Evolutionary conservation across 768 basidiomycete genomes (phyloP).

Genomic region (Mycena rebaudengoi): DNA sequence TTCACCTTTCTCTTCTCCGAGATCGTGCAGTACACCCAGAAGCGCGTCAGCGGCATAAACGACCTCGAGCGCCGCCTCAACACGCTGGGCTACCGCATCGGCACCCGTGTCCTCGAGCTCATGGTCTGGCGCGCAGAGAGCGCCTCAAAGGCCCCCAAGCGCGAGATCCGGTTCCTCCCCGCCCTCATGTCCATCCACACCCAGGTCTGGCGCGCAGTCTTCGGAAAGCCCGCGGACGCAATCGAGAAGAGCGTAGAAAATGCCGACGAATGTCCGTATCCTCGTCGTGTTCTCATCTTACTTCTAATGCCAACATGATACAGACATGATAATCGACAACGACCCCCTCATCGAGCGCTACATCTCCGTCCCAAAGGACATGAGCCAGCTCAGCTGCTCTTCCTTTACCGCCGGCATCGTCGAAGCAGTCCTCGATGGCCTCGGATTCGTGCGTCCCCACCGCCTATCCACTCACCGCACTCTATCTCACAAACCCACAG

Average conservation of each 20-base stretch:
- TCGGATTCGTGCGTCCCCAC: conserved; percentile 83
- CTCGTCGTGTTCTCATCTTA: no score
- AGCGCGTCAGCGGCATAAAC: conserved; percentile 91
- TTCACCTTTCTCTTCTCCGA: conserved; percentile 95
- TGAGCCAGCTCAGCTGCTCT: conserved; percentile 95
- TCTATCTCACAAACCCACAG: no score
- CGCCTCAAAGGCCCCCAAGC: conserved; percentile 87
- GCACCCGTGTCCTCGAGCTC: conserved; percentile 86
- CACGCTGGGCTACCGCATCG: conserved; percentile 92
- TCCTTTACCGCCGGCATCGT: conserved; percentile 98
- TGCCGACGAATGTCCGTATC: conserved; percentile 97
- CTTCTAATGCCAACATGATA: no score
- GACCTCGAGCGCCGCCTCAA: conserved; percentile 94
- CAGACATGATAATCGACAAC: conserved; percentile 99
- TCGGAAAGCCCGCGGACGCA: conserved; percentile 92
- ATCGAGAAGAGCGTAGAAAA: conserved; percentile 97
- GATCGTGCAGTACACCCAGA: conserved; percentile 95
- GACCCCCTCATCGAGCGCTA: conserved; percentile 91
- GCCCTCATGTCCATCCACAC: conserved; percentile 95
- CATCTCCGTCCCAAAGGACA: conserved; percentile 93
- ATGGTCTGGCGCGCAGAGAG: conserved; percentile 83
- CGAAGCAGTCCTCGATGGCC: conserved; percentile 93
- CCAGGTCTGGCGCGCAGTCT: conserved; percentile 94
- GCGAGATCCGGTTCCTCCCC: conserved; percentile 90
- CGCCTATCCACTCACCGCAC: conserved; percentile 16